phyloP scores from a whole-genome alignment of 495 filamentous ascomycete genomes.

The Clohesyomyces aquaticus region DNA sequence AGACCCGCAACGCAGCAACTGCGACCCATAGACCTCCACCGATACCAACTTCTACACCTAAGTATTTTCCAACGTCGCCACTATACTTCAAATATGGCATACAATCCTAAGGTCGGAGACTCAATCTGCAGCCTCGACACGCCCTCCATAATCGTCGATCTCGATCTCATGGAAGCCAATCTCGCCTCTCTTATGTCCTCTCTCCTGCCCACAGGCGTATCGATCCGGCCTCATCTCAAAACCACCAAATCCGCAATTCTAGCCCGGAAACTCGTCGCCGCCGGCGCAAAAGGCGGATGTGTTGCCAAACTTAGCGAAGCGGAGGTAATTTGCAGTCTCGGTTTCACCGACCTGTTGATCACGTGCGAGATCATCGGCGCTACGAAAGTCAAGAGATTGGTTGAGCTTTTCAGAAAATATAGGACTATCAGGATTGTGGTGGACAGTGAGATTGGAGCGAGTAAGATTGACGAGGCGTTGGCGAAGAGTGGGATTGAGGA shows the following conservation, averaged over 20 bases:
- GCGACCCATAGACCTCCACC: not conserved
- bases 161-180: slow-evolving; percentile 46
- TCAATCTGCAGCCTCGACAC: slow-evolving; percentile 44
- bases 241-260: slow-evolving; percentile 46
- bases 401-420: slow-evolving; percentile 38
- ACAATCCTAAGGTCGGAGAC: slow-evolving; percentile 43
- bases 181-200: slow-evolving; percentile 40
- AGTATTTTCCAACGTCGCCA: not conserved
- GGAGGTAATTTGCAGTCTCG: slow-evolving; percentile 41
- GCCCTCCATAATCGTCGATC: slow-evolving; percentile 48
- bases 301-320: slow-evolving; percentile 48
- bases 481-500: slow-evolving; percentile 30
- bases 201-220: slow-evolving; percentile 40
- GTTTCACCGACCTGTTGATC: slow-evolving; percentile 46
- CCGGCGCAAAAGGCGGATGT: slow-evolving; percentile 45
- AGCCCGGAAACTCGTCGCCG: slow-evolving; percentile 37
- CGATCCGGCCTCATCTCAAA: slow-evolving; percentile 46
- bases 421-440: slow-evolving; percentile 41
- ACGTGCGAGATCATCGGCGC: slow-evolving; percentile 46
- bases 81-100: slow-evolving; percentile 24
- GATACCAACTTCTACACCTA: not conserved
- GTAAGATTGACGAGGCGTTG: slow-evolving; percentile 42
- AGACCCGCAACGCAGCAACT: not conserved
- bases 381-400: slow-evolving; percentile 41
- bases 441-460: slow-evolving; percentile 41